Conservation (phyloP, 371 early-diverging fungal genomes). For the Mucor sp. region DNA sequence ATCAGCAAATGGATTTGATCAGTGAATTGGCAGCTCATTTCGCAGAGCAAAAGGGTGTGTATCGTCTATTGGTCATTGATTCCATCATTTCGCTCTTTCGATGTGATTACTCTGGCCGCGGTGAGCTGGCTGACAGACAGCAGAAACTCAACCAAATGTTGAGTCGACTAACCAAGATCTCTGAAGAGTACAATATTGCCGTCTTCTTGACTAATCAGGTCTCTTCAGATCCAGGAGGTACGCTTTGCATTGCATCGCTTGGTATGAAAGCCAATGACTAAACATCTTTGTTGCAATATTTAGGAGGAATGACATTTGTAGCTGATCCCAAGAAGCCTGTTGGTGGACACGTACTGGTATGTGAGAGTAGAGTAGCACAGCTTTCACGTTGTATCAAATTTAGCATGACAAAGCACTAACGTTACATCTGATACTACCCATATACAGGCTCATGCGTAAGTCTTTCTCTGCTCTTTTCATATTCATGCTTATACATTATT, state of each 20-base stretch:
- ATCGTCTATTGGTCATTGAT: conserved; percentile 75
- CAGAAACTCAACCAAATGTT: conserved; percentile 86
- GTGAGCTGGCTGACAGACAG: conserved; percentile 91
- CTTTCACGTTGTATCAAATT: not conserved
- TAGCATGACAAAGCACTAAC: not conserved
- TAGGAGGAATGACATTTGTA: conserved; percentile 67
- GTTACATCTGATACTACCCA: not conserved
- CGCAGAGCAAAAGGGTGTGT: conserved; percentile 72
- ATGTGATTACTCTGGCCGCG: conserved; percentile 81
- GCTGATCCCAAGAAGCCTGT: conserved; percentile 88
- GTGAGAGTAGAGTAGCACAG: not conserved
- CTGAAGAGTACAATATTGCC: conserved; percentile 90
- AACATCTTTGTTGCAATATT: not conserved
- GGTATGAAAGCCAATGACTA: conserved; percentile 53
- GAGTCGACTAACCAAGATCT: conserved; percentile 73
- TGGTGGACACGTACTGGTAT: conserved; percentile 76
- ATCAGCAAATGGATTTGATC: conserved; percentile 84
- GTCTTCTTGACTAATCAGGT: conserved; percentile 91
- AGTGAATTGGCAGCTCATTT: conserved; percentile 71
- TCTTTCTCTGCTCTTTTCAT: conserved; percentile 5
- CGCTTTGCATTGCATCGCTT: conserved; percentile 10
- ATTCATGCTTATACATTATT: not conserved
- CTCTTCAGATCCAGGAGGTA: conserved; percentile 54
- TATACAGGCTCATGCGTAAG: conserved; percentile 56
- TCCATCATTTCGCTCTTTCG: conserved; percentile 80